A percentile compares a stretch with the other conserved stretches of the same genome.
phyloP scores from a whole-genome alignment of 2,329 filamentous ascomycete genomes.

The Blumeriella jaapii region DNA sequence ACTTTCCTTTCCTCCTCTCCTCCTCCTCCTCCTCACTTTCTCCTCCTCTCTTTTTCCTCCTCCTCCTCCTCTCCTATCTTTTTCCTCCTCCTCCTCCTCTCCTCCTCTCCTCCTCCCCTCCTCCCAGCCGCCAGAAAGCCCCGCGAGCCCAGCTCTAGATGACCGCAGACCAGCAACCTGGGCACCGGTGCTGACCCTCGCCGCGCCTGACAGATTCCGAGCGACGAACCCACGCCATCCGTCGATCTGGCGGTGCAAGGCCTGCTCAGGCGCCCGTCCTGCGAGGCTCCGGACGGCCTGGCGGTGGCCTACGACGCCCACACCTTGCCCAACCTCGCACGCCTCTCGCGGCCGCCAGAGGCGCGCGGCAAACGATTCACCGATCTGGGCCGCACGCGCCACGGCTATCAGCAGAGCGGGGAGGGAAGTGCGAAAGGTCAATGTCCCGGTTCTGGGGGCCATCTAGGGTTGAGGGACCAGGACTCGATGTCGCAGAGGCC shows the following conservation, averaged over 20 bases:
- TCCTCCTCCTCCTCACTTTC: too few relatives aligned
- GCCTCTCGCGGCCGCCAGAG: constrained; percentile 23
- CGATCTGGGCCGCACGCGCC: constrained; percentile 27
- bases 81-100: too few relatives aligned
- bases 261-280: constrained; percentile 25
- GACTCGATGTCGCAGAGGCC: constrained; percentile 54
- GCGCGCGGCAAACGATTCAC: constrained; percentile 23
- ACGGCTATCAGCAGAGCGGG: constrained; percentile 27
- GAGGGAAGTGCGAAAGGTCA: constrained; percentile 33
- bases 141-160: neutral
- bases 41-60: too few relatives aligned
- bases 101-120: too few relatives aligned
- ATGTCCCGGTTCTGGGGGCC: constrained; percentile 45
- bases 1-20: too few relatives aligned
- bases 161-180: neutral
- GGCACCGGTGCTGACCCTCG: too few relatives aligned
- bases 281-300: constrained; percentile 26
- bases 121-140: too few relatives aligned
- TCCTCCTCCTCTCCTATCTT: too few relatives aligned
- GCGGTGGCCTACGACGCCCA: constrained; percentile 25
- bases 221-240: constrained; percentile 17
- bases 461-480: constrained; percentile 43
- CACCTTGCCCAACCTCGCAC: constrained; percentile 21
- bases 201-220: too few relatives aligned
- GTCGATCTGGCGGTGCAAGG: constrained; percentile 33